Percentiles rank a stretch among this genome's conserved stretches.
Conservation (phyloP, 305 asterid species). For the Rubia tinctorum region DNA sequence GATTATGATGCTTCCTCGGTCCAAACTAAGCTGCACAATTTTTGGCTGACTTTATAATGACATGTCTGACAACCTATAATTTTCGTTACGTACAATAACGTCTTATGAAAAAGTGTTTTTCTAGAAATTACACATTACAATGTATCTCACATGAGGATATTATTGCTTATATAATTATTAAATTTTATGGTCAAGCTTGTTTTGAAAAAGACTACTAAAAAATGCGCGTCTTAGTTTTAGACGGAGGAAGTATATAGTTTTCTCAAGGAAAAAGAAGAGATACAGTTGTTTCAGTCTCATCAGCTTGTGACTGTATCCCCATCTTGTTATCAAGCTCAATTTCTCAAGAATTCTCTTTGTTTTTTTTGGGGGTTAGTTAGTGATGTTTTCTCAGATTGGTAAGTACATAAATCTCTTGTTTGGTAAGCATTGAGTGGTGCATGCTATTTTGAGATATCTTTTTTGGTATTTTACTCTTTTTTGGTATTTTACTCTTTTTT, state of each 20-base stretch:
- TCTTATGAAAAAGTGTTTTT: no score
- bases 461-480: no score
- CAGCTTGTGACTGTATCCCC: background rate
- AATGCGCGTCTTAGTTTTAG: background rate
- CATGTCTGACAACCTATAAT: background rate
- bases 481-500: no score
- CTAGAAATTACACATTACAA: no score
- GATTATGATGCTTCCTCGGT: background rate
- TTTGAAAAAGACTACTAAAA: background rate
- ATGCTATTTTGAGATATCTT: no score
- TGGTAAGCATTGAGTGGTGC: no score
- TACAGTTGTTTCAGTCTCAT: background rate
- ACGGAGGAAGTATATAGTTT: background rate
- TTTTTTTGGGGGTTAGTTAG: no score
- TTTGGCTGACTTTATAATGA: background rate
- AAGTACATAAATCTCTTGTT: no score
- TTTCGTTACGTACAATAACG: no score
- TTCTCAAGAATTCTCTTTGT: background rate
- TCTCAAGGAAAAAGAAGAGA: background rate
- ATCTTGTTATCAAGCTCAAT: background rate
- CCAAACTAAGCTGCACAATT: background rate
- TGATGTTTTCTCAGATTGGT: no score
- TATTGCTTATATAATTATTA: no score
- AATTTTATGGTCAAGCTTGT: background rate
- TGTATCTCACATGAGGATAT: no score